phyloP scores from a whole-genome alignment of 1,139 yeast genomes.

The Suhomyces choctaworum region DNA sequence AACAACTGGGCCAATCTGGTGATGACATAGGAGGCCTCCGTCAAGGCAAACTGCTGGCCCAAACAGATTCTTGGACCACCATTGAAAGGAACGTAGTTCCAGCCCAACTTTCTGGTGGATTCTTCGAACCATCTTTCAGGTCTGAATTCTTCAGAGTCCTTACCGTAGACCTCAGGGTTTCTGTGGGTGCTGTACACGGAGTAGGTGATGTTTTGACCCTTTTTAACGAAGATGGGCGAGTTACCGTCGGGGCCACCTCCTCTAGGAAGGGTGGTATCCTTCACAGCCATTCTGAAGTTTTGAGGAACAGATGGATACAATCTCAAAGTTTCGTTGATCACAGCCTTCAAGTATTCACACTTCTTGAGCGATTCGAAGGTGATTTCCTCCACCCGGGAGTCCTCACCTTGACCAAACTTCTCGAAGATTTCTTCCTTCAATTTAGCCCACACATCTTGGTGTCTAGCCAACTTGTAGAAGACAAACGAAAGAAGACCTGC shows the following conservation, averaged over 20 bases:
- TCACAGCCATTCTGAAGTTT: constrained; percentile 48
- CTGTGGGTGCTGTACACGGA: constrained; percentile 50
- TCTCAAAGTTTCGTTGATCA: constrained; percentile 53
- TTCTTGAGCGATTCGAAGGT: constrained; percentile 53
- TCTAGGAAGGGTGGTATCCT: constrained; percentile 49
- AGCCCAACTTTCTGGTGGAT: constrained; percentile 37
- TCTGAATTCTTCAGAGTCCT: constrained; percentile 45
- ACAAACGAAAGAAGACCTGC: constrained; percentile 46
- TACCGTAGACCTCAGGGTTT: constrained; percentile 45
- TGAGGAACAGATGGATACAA: constrained; percentile 58
- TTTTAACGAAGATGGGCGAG: constrained; percentile 45
- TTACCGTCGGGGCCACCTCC: constrained; percentile 52
- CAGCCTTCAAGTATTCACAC: constrained; percentile 48
- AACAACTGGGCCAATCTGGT: constrained; percentile 35
- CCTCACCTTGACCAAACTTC: constrained; percentile 39
- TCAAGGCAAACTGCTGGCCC: constrained; percentile 60
- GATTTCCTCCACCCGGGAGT: constrained; percentile 29
- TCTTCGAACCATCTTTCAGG: constrained; percentile 55
- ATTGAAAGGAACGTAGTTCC: constrained; percentile 58
- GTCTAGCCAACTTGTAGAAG: constrained; percentile 43
- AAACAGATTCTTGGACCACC: constrained; percentile 64
- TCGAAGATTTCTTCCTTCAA: constrained; percentile 34
- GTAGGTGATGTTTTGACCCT: constrained; percentile 49
- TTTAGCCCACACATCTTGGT: constrained; percentile 36
- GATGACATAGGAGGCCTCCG: constrained; percentile 52